Base-by-base conservation (phyloP, 139 green algal species). In the Chlamydomonas sp. region DNA sequence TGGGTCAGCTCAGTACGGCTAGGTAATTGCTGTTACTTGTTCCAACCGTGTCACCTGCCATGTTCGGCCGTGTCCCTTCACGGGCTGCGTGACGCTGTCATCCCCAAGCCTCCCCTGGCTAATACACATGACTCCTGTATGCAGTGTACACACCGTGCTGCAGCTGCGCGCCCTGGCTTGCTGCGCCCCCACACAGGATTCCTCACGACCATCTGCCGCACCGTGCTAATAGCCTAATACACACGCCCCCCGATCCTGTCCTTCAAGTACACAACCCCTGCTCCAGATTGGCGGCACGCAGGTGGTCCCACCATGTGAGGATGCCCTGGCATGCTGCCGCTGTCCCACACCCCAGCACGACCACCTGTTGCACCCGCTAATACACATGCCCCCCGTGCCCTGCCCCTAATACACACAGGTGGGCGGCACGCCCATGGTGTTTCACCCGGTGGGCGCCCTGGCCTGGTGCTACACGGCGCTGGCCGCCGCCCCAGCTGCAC, bases 371-470 rank as follows among this genome's bases (percentile, higher is more conserved):
- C 66, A 71, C 66, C 66, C 66, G 12, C 10, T 14, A 71, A 10
- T 14, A 18, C 10, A 14, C 10, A 71, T 71, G 66, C 66, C 12
- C 10, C 66, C 10, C 10, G 12, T 71, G 66, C 66, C 66, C 12
- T 71, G 72, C 17, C 12, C 72, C 7, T 77, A 57, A 59, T n/a
- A 49, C 2, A 9, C 58, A 16, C 86, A 92, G 90, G 88, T 92
- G 90, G 66, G 66, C 66, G 10, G 66, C 10, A 18, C 12, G 66
- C 10, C 66, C 66, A 71, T 71, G 12, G 31, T 49, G 31, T 49
- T 49, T 49, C 31, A 49, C 31, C 31, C 31, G 31, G 31, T 49
- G 31, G 31, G 31, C 31, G 31, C 31, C 31, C 31, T 49, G 31
- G 31, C 31, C 31, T 49, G 31, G 31, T 49, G 31, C 31, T 6